phyloP scores from a whole-genome alignment of 257 asterid species.

The Nicotiana paniculata region DNA sequence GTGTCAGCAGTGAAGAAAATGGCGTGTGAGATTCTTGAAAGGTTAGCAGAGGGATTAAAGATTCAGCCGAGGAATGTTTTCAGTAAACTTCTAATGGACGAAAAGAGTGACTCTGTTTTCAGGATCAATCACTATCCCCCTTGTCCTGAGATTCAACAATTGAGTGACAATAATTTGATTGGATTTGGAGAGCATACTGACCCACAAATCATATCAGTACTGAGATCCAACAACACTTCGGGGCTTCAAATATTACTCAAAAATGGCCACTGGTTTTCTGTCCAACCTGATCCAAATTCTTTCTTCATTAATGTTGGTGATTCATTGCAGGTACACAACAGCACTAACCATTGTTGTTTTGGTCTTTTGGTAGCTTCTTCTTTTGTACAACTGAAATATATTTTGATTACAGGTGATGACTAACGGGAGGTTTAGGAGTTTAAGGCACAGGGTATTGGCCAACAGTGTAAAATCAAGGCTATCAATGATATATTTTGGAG shows the following conservation, averaged over 20 bases:
- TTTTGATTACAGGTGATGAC: slow-evolving; percentile 12
- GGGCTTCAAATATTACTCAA: slow-evolving; percentile 25
- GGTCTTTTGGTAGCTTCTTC: neutral
- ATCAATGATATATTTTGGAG: slow-evolving; percentile 20
- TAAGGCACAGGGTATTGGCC: slow-evolving; percentile 10
- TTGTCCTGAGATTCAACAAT: slow-evolving; percentile 21
- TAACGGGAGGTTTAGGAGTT: slow-evolving; percentile 15
- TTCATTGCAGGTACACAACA: slow-evolving; percentile 21
- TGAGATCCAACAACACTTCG: slow-evolving; percentile 22
- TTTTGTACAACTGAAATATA: no score
- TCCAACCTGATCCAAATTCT: slow-evolving; percentile 22
- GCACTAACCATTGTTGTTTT: neutral
- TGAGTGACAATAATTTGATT: slow-evolving; percentile 4
- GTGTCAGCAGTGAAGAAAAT: slow-evolving; percentile 17
- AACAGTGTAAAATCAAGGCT: slow-evolving; percentile 11
- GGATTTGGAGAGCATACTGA: slow-evolving; percentile 36
- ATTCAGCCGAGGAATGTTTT: slow-evolving; percentile 13
- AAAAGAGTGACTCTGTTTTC: slow-evolving; percentile 21
- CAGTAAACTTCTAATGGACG: slow-evolving; percentile 23
- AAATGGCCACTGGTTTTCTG: slow-evolving; percentile 25
- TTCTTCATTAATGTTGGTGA: slow-evolving; percentile 29
- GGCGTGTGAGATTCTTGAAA: slow-evolving; percentile 25
- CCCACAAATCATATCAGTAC: slow-evolving; percentile 26
- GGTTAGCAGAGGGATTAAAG: slow-evolving; percentile 20
- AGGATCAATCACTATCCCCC: slow-evolving; percentile 28